Evolutionary conservation across 805 yeast species (phyloP).

Genomic region (Candida piceae): DNA sequence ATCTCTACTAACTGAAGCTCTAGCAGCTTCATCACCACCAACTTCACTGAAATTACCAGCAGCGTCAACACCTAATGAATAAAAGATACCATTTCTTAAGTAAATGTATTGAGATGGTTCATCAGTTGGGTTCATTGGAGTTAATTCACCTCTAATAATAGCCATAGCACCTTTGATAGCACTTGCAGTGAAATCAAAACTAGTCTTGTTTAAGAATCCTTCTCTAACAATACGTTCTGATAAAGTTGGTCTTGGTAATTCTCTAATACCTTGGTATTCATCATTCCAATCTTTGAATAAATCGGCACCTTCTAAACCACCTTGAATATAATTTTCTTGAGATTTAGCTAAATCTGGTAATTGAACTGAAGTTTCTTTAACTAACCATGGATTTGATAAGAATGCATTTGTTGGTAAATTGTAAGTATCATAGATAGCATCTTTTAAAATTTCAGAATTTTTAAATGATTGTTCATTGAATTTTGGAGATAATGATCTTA

Average conservation of each 20-base stretch:
- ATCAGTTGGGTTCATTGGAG: slow-evolving; percentile 80
- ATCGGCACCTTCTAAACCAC: slow-evolving; percentile 59
- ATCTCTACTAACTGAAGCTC: slow-evolving; percentile 76
- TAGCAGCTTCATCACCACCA: slow-evolving; percentile 85
- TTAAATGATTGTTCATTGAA: slow-evolving; percentile 48
- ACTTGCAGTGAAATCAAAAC: slow-evolving; percentile 68
- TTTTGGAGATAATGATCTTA: slow-evolving; percentile 60
- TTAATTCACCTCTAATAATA: slow-evolving; percentile 65
- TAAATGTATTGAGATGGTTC: slow-evolving; percentile 56
- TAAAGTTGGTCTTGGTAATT: slow-evolving; percentile 53
- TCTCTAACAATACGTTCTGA: slow-evolving; percentile 69
- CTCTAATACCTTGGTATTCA: slow-evolving; percentile 79
- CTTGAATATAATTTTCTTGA: slow-evolving; percentile 48
- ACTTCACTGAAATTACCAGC: slow-evolving; percentile 55
- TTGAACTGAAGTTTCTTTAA: slow-evolving; percentile 21
- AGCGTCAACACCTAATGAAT: slow-evolving; percentile 71
- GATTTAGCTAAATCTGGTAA: slow-evolving; percentile 55
- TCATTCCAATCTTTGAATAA: slow-evolving; percentile 79
- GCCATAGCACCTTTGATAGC: slow-evolving; percentile 79
- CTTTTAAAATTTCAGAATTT: slow-evolving; percentile 43
- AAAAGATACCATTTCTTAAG: slow-evolving; percentile 80
- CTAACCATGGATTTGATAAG: slow-evolving; percentile 76
- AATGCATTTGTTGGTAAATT: slow-evolving; percentile 56
- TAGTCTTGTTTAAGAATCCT: slow-evolving; percentile 61
- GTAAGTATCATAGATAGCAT: slow-evolving; percentile 48